Evolutionary conservation across 371 early-diverging fungal genomes (phyloP), one percentile per base, ranked within the genome.

Genomic region (Basidiobolus meristosporus): DNA sequence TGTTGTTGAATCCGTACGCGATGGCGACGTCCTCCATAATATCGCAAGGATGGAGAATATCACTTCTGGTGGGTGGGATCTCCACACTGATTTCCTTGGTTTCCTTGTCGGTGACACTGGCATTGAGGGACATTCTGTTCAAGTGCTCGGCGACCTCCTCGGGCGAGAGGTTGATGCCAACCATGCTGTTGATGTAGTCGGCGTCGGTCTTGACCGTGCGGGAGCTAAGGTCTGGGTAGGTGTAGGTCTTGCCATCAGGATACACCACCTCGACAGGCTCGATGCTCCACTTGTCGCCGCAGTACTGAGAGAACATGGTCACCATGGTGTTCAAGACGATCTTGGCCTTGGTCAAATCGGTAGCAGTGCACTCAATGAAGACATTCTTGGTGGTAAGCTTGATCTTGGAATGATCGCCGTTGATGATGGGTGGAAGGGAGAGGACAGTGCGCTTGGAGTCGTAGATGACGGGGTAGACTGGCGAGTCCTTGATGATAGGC

Each of bases 21-120:
- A 99, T 86, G n/a, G 96, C 96, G 22, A 97, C 84, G 61, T 99
- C 99, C 66, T 99, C 99, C 75, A 97, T 89, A 38, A 99, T 69
- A 67, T 99, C 99, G 57, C 90, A 89, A 41, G 84, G 80, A 48
- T 98, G 98, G 43, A 99, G 65, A 38, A 99, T 80, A 59, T 99
- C 99, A 53, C 82, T 77, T 40, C 99, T 77, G 29, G 95, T 90
- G 11, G 79, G 74, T 26, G 97, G 93, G 2, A 96, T 73, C 26
- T 63, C 61, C n/a, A 93, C 88, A n/a, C 58, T 54, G 18, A 93
- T 48, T 29, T 70, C 59, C 22, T 72, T 68, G 36, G 63, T 63
- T 40, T 76, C 70, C 2, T 57, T 48, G n/a, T n/a, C n/a, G 40
- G 56, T 64, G 14, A 60, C 39, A n/a, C 53, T 61, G 14, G 88